Evolutionary conservation across 768 basidiomycete genomes (phyloP).

Genomic region (Tephrocybe sp.): DNA sequence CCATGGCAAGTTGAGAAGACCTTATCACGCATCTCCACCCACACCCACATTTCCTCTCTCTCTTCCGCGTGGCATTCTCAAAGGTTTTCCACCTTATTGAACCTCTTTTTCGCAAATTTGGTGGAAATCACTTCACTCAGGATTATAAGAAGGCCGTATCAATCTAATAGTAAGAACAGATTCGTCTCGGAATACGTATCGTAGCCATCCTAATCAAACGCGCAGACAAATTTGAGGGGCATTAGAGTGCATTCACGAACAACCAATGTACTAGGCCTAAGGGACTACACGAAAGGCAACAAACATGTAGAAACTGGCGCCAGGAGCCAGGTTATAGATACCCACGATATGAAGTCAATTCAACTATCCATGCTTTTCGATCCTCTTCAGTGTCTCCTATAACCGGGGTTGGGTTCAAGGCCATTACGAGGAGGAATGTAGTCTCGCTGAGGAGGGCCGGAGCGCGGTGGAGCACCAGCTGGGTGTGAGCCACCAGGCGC

Average conservation of each 20-base stretch:
- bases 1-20: no score
- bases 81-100: no score
- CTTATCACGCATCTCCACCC: no score
- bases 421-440: slow-evolving; percentile 46
- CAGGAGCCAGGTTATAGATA: slow-evolving; percentile 13
- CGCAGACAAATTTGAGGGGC: no score
- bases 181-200: no score
- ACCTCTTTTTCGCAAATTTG: no score
- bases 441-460: slow-evolving; percentile 38
- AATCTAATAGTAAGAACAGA: no score
- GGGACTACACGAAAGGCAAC: slow-evolving; percentile 1
- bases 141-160: no score
- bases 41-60: no score
- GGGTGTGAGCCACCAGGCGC: slow-evolving; percentile 34
- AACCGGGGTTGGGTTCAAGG: slow-evolving; percentile 35
- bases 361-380: slow-evolving; percentile 4
- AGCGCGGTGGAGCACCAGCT: slow-evolving; percentile 27
- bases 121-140: no score
- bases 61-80: no score
- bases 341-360: slow-evolving; percentile 7
- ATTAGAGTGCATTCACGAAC: slow-evolving; percentile 2
- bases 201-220: no score
- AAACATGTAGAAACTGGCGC: slow-evolving; percentile 12
- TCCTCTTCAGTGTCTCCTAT: slow-evolving; percentile 36
- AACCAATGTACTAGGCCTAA: slow-evolving; percentile 10